Evolutionary conservation across 2,329 filamentous ascomycete species (phyloP), one percentile per base, ranked within the genome.

Genomic region (Colletotrichum brevisporum): DNA sequence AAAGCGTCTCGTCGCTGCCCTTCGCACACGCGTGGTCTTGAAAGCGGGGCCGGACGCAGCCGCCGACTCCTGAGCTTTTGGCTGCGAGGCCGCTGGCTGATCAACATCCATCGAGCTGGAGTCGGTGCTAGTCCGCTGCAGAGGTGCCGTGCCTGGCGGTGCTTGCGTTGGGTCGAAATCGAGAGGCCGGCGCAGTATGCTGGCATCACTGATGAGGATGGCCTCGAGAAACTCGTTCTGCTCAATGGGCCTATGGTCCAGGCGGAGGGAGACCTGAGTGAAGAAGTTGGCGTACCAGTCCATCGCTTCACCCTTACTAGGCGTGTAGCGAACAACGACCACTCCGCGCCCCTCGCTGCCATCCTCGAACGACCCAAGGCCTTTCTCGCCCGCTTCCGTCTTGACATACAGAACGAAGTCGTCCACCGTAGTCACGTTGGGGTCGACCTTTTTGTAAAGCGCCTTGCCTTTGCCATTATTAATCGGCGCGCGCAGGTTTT

Each of bases 221-320:
- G 93, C 93, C 78, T 97, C 94, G 2, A 99, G 85, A 71, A 99
- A 97, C 74, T 98, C 95, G 67, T 92, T 94, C 76, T 98, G 94
- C 73, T 95, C 90, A 61, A 98, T 91, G 2, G 94, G 90, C 4
- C 94, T 89, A 77, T 97, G 94, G 70, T 94, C 91, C 13, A 97
- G 86, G 53, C 89, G 85, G 21, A 91, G 78, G 2, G 94, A 92
- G 16, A 97, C 88, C 8, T 90, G 82, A 5, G 86, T 90, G 72
- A 91, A 87, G 73, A 97, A 91, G 2, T 89, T 82, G 16, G 87
- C 84, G 69, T 89, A 93, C 94, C 93, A 97, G 10, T 87, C 83
- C 63, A 84, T 75, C 47, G 85, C 76, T 36, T 85, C 81, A 12
- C 85, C 82, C 74, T 90, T 87, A 51, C 84, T 85, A 10, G 90